These are phyloP conservation scores for Verticillium isaacii DNA, from an alignment of 2,329 filamentous ascomycete species.

Conservation along the genomic window DNA sequence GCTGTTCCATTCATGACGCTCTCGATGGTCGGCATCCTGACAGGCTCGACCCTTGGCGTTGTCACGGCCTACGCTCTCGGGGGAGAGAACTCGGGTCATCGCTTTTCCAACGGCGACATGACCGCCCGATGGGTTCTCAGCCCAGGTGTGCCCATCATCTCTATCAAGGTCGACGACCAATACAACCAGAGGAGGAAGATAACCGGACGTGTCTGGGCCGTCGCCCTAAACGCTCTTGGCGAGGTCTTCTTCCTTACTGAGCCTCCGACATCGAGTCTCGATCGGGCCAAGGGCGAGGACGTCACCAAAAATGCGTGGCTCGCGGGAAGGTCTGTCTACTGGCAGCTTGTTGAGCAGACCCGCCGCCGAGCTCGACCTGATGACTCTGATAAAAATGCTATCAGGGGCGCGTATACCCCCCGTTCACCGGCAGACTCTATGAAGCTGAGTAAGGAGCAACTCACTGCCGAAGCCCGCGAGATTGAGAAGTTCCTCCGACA, in stretches of 20 bases:
- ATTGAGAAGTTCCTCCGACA: conserved; percentile 72
- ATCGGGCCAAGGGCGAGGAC: conserved; percentile 47
- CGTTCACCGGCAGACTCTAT: conserved; percentile 71
- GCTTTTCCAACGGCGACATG: conserved; percentile 68
- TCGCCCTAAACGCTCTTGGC: conserved; percentile 87
- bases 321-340: conserved; percentile 71
- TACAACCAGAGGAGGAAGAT: conserved; percentile 68
- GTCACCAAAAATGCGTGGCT: conserved; percentile 69
- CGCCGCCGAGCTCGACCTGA: conserved; percentile 68
- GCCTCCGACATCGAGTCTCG: conserved; percentile 10
- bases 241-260: conserved; percentile 77
- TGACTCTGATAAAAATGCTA: conserved; percentile 62
- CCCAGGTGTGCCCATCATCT: conserved; percentile 87
- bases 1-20: conserved; percentile 67
- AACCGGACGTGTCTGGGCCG: conserved; percentile 77
- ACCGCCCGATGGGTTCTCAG: conserved; percentile 87
- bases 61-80: conserved; percentile 79
- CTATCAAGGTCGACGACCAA: conserved; percentile 76
- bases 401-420: conserved; percentile 74
- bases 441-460: conserved; percentile 65
- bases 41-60: conserved; percentile 77
- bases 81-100: conserved; percentile 49
- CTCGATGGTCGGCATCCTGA: conserved; percentile 75
- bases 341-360: conserved; percentile 76
- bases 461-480: conserved; percentile 72